Base-by-base conservation (phyloP, 345 rosid species). In the Bruguiera sexangula region DNA sequence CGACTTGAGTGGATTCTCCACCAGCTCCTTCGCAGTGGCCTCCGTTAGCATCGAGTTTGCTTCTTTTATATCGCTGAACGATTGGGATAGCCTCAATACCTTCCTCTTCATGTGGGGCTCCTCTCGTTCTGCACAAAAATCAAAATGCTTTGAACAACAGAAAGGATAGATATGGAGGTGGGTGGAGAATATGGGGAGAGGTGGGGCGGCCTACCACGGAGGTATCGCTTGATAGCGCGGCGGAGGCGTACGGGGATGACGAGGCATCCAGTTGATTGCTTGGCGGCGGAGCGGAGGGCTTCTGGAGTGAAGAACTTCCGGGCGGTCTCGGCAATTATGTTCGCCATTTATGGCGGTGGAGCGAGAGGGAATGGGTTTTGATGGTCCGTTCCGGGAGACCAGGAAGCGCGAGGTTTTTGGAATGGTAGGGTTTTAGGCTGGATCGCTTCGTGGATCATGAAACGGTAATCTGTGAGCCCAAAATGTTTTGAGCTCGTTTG, bases 1-100 rank as follows among this genome's bases (percentile, higher is more conserved):
- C 83, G 93, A 95, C 85, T 90, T 95, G 54, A 92, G 83, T 18
- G 96, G 93, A 72, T 92, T 94, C 31, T 84, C 92, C 1, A 87
- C 88, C 0, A 90, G 86, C 78, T 82, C 92, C 82, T 78, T 88
- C 0, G 91, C 85, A 16, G 89, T 80, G 36, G 89, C 73, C 30
- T 76, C 77, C 0, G 87, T 65, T 15, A 90, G 82, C 75, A 76
- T 81, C 62, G 84, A 58, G 74, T 92, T 90, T 56, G 80, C 75
- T 8, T 84, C 87, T 73, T 95, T 95, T 29, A 95, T 92, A 26
- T 69, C 79, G 71, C 80, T 82, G 74, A 92, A 87, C 13, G 94
- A 87, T 67, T 88, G 78, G 0, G 97, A 87, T 53, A 88, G 71
- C 72, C 90, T 80, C 79, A 86, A 71, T 18, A 95, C 99, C 72